Evolutionary conservation across 352 stramenopile species (phyloP).

Genomic region (Thalassiosira hispida): DNA sequence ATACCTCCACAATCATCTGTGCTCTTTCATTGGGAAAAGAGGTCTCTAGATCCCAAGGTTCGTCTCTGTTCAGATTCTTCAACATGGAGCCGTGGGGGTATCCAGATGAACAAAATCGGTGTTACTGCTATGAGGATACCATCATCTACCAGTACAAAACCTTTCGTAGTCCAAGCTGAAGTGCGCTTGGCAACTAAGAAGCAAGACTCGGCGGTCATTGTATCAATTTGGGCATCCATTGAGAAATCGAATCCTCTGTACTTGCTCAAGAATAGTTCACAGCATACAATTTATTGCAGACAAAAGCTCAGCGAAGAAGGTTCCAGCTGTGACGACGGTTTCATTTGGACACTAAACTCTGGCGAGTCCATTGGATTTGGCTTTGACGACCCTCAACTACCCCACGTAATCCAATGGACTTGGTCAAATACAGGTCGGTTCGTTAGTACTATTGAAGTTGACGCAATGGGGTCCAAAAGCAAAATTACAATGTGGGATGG

Average conservation of each 20-base stretch:
- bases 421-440: constrained; percentile 45
- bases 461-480: constrained; percentile 75
- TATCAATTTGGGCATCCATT: constrained; percentile 76
- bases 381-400: constrained; percentile 79
- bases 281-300: constrained; percentile 72
- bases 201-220: constrained; percentile 74
- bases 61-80: constrained; percentile 48
- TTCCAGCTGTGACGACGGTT: constrained; percentile 58
- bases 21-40: constrained; percentile 75
- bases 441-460: constrained; percentile 62
- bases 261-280: constrained; percentile 67
- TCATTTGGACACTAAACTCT: constrained; percentile 70
- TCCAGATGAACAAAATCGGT: constrained; percentile 77
- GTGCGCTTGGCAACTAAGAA: constrained; percentile 79
- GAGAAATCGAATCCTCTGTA: constrained; percentile 80
- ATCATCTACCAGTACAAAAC: constrained; percentile 44
- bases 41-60: constrained; percentile 60
- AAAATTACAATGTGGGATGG: constrained; percentile 50
- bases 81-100: constrained; percentile 68
- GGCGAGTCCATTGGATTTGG: constrained; percentile 73
- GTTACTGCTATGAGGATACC: constrained; percentile 78
- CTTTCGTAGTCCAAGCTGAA: constrained; percentile 77
- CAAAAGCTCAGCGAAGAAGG: constrained; percentile 58
- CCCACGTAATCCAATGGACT: constrained; percentile 78
- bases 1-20: constrained; percentile 72